These are phyloP conservation scores for Ophiostoma quercus DNA, from an alignment of 2,329 filamentous ascomycete genomes.

Conservation along the genomic window DNA sequence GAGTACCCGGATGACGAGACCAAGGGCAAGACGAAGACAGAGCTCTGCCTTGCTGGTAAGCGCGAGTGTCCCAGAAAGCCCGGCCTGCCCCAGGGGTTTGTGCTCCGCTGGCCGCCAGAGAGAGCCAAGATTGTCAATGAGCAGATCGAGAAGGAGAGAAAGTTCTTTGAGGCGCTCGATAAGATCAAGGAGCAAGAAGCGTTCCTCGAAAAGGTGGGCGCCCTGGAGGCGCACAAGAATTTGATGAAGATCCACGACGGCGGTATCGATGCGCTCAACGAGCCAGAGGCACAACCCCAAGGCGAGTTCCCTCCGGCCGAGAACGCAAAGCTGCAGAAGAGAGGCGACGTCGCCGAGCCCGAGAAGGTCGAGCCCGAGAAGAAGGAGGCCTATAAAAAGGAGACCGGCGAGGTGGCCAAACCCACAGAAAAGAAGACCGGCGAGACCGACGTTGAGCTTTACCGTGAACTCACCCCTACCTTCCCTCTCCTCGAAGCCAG, in stretches of 20 bases:
- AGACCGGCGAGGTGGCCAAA: background rate
- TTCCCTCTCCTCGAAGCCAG: background rate
- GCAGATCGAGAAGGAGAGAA: background rate
- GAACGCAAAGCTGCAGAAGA: background rate
- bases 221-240: background rate
- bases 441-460: background rate
- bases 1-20: background rate
- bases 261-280: background rate
- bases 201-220: background rate
- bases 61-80: background rate
- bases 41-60: background rate
- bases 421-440: background rate
- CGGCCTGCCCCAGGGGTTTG: background rate
- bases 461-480: background rate
- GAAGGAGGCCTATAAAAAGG: too few relatives aligned
- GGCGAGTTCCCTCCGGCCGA: too few relatives aligned
- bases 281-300: background rate
- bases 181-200: background rate
- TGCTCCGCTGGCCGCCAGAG: background rate
- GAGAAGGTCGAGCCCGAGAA: background rate
- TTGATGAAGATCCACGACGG: background rate
- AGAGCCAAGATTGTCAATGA: background rate
- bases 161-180: constrained; percentile 3
- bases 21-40: constrained; percentile 12
- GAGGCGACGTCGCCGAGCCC: background rate